Base-by-base conservation (phyloP, 1,284 basidiomycete species). In the Neonothopanus nambi region DNA sequence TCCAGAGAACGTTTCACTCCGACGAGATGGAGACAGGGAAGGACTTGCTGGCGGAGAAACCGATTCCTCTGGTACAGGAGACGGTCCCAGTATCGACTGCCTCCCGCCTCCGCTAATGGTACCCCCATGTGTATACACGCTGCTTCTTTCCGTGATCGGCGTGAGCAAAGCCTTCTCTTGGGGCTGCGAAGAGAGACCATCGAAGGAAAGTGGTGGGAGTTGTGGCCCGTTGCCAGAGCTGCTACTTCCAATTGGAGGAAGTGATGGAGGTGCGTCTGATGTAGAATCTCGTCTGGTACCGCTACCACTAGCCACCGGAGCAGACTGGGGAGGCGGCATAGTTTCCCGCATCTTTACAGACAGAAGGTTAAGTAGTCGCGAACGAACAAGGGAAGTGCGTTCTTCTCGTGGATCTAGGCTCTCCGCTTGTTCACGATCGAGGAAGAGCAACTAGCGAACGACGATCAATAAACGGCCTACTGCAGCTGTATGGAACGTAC, bases 371-470 rank as follows among this genome's bases (percentile, higher is more conserved):
- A 82, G 74, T 54, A 93, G 77, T 50, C 79, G 75, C 6, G 79
- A 72, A 8, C 92, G 80, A 57, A 92, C 79, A 6, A 74, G 73
- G 2, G 89, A 85, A 2, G 91, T 91, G 33, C 81, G 80, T 60
- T 91, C 89, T 53, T 91, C 87, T 45, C 90, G 78, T 54, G 89
- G 86, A 66, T 96, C 90, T 59, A 93, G 74, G 35, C 72, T 73
- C 67, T 95, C 88, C 13, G 91, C 91, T 12, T 85, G 74, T 61
- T 95, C 93, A 46, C 93, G 84, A 57, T 94, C 91, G 53, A 98
- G 78, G 78, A 98, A 98, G 18, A 98, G 84, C 48, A 86, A 79
- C 89, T 89, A 60, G 17, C 52, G 36, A 24, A 48, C 43, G 33
- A 43, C 13, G 3, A 13, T 33, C 30, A 33, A 11, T 33, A 8